phyloP scores from a whole-genome alignment of 257 asterid genomes.

The Solanum ossicruentum region DNA sequence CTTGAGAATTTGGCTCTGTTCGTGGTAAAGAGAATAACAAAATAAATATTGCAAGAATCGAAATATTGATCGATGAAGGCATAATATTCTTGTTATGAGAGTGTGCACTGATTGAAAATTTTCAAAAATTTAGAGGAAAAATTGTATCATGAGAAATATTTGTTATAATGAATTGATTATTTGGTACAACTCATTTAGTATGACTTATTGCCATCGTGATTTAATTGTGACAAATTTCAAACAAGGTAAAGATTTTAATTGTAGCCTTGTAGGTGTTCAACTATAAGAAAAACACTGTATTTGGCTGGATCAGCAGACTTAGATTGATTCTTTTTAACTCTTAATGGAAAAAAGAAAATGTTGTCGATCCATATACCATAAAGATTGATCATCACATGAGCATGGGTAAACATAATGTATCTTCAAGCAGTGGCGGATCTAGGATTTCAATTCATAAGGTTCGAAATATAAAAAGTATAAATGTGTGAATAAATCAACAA shows the following conservation, averaged over 20 bases:
- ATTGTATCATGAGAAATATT: not conserved
- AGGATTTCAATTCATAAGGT: no score
- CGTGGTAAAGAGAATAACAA: not conserved
- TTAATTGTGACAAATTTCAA: not conserved
- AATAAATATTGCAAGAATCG: not conserved
- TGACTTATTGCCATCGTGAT: not conserved
- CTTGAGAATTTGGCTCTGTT: not conserved
- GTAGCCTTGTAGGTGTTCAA: not conserved
- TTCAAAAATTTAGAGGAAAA: constrained; percentile 9
- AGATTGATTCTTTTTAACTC: not conserved
- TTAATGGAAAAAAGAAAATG: not conserved
- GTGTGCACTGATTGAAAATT: not conserved
- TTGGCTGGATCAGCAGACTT: not conserved
- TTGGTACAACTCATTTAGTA: not conserved
- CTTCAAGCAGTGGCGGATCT: not conserved
- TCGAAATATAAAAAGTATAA: no score
- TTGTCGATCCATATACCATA: not conserved
- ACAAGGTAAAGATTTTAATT: not conserved
- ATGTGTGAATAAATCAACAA: no score
- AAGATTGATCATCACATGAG: no score
- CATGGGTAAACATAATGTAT: not conserved
- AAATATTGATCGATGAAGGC: not conserved
- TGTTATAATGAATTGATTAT: no score
- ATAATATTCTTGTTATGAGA: not conserved
- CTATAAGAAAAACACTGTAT: not conserved